Evolutionary conservation across 1,139 yeast genomes (phyloP).

Genomic region (Debaryomycetaceae sp.): DNA sequence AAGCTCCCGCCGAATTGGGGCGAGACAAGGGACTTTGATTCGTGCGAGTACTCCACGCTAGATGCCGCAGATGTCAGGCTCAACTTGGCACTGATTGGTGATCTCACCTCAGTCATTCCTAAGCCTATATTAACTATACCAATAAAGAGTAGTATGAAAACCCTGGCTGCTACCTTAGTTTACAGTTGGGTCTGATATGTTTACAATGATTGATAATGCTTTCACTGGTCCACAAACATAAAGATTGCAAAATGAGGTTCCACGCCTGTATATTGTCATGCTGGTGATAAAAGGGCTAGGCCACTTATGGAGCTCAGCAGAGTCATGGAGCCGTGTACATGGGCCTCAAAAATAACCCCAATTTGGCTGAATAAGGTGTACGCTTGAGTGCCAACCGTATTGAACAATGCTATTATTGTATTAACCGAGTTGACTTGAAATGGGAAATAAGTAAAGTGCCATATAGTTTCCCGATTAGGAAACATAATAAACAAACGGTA

Average conservation of each 20-base stretch:
- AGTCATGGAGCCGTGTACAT: not conserved
- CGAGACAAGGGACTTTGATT: not conserved
- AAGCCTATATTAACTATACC: not conserved
- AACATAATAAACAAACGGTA: constrained; percentile 5
- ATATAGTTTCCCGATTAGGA: constrained; percentile 9
- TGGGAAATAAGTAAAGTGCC: not conserved
- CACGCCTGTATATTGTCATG: not conserved
- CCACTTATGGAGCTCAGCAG: not conserved
- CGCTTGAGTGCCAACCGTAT: not conserved
- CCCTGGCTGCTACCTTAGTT: not conserved
- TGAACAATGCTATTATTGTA: not conserved
- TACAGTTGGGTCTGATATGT: not conserved
- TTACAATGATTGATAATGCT: not conserved
- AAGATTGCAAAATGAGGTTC: not conserved
- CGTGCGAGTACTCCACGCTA: not conserved
- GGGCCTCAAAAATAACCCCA: not conserved
- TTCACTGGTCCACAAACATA: not conserved
- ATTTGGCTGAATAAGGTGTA: not conserved
- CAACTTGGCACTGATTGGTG: not conserved
- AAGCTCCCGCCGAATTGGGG: not conserved
- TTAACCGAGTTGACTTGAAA: not conserved
- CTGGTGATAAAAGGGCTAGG: not conserved
- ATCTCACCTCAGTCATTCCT: not conserved
- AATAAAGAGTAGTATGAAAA: too few species aligned
- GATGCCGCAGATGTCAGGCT: not conserved